Percentiles rank a stretch among this genome's conserved stretches.
These are phyloP conservation scores for Celoporthe dispersa DNA, from an alignment of 2,329 filamentous ascomycete genomes.

Conservation along the genomic window DNA sequence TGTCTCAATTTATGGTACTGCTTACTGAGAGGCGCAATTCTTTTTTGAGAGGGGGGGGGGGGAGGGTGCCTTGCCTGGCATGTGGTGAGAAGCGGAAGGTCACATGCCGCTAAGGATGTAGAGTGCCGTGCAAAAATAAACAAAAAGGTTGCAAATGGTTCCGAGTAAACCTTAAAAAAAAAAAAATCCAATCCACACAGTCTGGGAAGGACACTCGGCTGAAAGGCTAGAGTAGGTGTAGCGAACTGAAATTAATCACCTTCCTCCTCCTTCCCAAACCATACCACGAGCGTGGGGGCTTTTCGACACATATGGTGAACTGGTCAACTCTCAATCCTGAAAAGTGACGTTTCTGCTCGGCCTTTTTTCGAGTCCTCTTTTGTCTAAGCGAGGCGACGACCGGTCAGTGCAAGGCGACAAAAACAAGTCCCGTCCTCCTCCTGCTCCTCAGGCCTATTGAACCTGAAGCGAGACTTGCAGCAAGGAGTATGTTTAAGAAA, in stretches of 20 bases:
- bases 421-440: no score
- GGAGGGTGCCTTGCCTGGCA: not conserved
- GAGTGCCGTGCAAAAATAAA: no score
- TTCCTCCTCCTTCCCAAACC: not conserved
- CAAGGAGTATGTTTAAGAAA: not conserved
- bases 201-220: not conserved
- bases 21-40: not conserved
- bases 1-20: not conserved
- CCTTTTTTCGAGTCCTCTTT: not conserved
- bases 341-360: not conserved
- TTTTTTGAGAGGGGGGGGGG: not conserved
- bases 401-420: not conserved
- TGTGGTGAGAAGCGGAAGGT: conserved; percentile 4
- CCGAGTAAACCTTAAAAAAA: not conserved
- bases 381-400: not conserved
- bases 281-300: not conserved
- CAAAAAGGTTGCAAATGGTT: not conserved
- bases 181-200: not conserved
- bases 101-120: not conserved
- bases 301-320: not conserved
- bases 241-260: not conserved
- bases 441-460: not conserved
- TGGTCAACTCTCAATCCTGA: not conserved
- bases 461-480: not conserved
- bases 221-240: not conserved